These are phyloP conservation scores for Centrapalus pauciflorus DNA, from an alignment of 129 eudicot species.

Conservation along the genomic window DNA sequence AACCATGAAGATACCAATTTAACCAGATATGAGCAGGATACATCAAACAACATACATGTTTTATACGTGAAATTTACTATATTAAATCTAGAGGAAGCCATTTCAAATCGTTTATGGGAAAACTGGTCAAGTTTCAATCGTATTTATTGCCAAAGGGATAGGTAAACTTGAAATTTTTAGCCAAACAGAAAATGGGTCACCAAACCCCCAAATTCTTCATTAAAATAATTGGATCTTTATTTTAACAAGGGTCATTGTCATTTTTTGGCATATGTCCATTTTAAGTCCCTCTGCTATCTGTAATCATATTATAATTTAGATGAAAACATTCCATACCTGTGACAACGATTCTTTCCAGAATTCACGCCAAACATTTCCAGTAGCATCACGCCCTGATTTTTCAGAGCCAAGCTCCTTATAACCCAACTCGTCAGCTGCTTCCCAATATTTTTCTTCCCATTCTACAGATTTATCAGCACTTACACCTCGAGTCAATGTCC, in stretches of 20 bases:
- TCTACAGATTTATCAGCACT: constrained; percentile 69
- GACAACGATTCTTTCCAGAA: constrained; percentile 87
- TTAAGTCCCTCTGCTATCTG: no score
- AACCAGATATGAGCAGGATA: constrained; percentile 4
- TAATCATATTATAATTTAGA: no score
- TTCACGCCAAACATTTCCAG: constrained; percentile 91
- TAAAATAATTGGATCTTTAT: no score
- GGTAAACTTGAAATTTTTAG: no score
- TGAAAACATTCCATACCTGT: constrained; percentile 41
- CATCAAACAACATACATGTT: not conserved
- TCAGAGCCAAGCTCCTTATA: constrained; percentile 92
- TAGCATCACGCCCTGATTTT: constrained; percentile 94
- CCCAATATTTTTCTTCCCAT: constrained; percentile 98
- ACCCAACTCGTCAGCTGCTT: constrained; percentile 80
- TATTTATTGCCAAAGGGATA: no score
- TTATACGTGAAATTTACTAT: not conserved
- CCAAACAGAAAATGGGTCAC: no score
- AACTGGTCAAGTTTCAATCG: no score
- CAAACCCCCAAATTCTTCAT: no score
- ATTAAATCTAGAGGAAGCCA: not conserved
- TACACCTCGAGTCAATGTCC: constrained; percentile 84
- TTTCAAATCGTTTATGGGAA: no score
- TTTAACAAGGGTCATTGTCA: no score
- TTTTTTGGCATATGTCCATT: no score
- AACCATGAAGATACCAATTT: not conserved